Evolutionary conservation across 2,329 filamentous ascomycete species (phyloP).

Genomic region (Hymenoscyphus linearis): DNA sequence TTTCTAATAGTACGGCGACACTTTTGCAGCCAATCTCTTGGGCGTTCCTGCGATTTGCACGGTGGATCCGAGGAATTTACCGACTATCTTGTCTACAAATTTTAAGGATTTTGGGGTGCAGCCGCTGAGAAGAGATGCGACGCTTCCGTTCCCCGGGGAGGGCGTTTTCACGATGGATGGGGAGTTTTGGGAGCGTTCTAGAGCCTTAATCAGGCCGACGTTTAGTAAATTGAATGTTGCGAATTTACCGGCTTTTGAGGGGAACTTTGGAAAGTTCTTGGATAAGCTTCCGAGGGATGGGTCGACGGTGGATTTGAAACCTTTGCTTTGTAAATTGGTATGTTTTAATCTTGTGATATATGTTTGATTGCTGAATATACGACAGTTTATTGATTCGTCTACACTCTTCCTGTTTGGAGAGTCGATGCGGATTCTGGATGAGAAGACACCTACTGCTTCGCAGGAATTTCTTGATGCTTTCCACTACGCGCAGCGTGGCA

Average conservation of each 20-base stretch:
- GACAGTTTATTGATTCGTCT: slow-evolving; percentile 30
- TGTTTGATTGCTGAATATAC: slow-evolving; percentile 54
- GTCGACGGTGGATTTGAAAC: slow-evolving; percentile 32
- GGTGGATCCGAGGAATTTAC: slow-evolving; percentile 39
- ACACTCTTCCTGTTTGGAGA: slow-evolving; percentile 58
- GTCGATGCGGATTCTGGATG: slow-evolving; percentile 40
- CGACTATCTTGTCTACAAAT: slow-evolving; percentile 44
- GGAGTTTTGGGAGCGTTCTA: slow-evolving; percentile 12
- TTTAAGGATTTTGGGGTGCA: slow-evolving; percentile 44
- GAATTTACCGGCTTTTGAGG: slow-evolving; percentile 63
- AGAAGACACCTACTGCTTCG: not conserved
- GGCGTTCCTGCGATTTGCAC: not conserved
- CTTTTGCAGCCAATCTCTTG: not conserved
- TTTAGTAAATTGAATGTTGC: slow-evolving; percentile 49
- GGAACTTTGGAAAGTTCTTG: slow-evolving; percentile 39
- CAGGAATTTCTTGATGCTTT: slow-evolving; percentile 31
- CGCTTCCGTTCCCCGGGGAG: slow-evolving; percentile 31
- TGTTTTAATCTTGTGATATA: slow-evolving; percentile 33
- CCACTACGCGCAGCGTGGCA: slow-evolving; percentile 26
- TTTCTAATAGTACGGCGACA: not conserved
- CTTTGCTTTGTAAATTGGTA: slow-evolving; percentile 3
- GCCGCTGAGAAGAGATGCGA: slow-evolving; percentile 50
- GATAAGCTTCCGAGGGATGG: slow-evolving; percentile 4
- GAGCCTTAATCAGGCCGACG: slow-evolving; percentile 44
- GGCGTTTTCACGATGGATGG: slow-evolving; percentile 18